phyloP scores from a whole-genome alignment of 1,139 yeast species.

The Taiozyma sp. region DNA sequence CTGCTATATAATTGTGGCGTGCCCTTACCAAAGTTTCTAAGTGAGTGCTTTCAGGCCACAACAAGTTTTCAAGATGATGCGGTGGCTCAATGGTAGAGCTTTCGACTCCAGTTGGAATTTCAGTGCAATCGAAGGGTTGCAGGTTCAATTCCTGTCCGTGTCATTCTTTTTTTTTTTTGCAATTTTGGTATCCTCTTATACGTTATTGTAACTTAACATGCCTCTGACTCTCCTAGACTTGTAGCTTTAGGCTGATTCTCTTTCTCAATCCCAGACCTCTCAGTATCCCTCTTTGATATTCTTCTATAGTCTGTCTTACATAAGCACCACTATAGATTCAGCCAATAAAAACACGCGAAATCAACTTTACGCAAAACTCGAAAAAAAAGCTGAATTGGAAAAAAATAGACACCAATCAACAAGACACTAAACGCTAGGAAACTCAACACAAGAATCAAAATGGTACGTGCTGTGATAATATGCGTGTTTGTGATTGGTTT shows the following conservation, averaged over 20 bases:
- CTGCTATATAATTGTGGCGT: neutral
- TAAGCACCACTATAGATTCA: constrained; percentile 1
- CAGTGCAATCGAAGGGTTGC: constrained; percentile 62
- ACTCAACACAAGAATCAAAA: constrained; percentile 1
- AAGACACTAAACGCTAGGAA: neutral
- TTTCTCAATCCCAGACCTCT: neutral
- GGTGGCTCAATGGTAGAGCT: constrained; percentile 91
- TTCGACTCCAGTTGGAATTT: constrained; percentile 58
- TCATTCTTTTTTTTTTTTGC: constrained; percentile 32
- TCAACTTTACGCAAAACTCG: constrained; percentile 17
- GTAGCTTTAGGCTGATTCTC: neutral
- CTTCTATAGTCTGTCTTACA: neutral
- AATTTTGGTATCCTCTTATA: neutral
- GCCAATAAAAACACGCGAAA: constrained; percentile 22
- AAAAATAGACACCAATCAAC: neutral
- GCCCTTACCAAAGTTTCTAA: neutral
- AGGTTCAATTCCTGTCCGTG: constrained; percentile 76
- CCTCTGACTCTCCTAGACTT: neutral
- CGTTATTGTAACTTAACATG: neutral
- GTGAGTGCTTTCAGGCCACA: neutral
- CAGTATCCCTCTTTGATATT: neutral
- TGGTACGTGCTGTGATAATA: constrained; percentile 6
- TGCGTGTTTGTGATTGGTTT: neutral
- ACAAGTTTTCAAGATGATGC: constrained; percentile 33
- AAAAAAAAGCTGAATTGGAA: constrained; percentile 7